These are phyloP conservation scores for Penicilliopsis zonata DNA, from an alignment of 495 filamentous ascomycete species.

Conservation along the genomic window DNA sequence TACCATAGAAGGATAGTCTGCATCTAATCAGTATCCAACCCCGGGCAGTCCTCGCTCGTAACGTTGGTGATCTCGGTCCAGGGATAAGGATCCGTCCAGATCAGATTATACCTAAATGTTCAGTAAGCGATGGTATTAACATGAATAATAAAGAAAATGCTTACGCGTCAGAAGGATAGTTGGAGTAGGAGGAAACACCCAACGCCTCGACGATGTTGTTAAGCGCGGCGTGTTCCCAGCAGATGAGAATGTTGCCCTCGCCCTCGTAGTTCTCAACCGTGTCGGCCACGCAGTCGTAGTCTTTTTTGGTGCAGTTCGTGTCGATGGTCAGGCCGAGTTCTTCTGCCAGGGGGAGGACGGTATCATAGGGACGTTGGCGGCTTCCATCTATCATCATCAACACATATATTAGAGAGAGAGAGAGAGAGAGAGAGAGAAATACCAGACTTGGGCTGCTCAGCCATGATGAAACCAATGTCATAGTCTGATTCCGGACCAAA, in stretches of 20 bases:
- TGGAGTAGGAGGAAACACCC: conserved; percentile 26
- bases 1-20: no score
- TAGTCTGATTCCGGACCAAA: conserved; percentile 35
- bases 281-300: conserved; percentile 31
- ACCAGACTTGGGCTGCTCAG: conserved; percentile 35
- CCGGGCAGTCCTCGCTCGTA: conserved; percentile 29
- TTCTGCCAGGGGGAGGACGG: conserved; percentile 35
- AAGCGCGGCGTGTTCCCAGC: conserved; percentile 41
- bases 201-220: conserved; percentile 33
- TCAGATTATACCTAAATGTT: conserved; percentile 28
- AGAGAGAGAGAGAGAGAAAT: no score
- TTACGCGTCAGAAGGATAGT: conserved; percentile 23
- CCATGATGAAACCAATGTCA: conserved; percentile 42
- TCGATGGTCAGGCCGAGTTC: conserved; percentile 41
- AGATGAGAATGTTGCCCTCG: conserved; percentile 42
- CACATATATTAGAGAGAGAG: no score
- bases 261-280: conserved; percentile 32
- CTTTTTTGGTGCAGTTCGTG: conserved; percentile 35
- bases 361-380: conserved; percentile 36
- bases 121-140: not conserved
- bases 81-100: conserved; percentile 34
- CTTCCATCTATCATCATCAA: conserved; percentile 36
- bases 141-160: conserved; percentile 7
- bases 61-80: conserved; percentile 25
- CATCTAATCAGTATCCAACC: conserved; percentile 23